These are phyloP conservation scores for Triadica sebifera DNA, from an alignment of 345 rosid genomes.

Conservation along the genomic window DNA sequence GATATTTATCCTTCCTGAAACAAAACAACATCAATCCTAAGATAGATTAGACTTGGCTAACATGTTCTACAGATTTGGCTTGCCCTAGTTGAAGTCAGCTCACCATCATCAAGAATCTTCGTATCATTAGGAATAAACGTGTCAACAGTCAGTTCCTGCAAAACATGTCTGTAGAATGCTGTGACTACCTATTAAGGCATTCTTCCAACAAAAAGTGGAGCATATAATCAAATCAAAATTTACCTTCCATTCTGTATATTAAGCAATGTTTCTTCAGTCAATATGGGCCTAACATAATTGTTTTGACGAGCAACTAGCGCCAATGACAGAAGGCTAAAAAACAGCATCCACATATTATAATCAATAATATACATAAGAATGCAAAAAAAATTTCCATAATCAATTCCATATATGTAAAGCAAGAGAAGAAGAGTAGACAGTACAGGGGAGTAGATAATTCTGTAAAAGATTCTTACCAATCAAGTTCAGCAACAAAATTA, in stretches of 20 bases:
- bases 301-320: constrained; percentile 86
- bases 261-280: constrained; percentile 66
- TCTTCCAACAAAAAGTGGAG: not conserved
- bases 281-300: constrained; percentile 83
- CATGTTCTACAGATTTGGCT: constrained; percentile 13
- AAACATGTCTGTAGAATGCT: constrained; percentile 65
- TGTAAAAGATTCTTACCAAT: constrained; percentile 63
- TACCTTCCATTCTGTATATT: constrained; percentile 90
- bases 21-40: constrained; percentile 20
- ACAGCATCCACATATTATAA: constrained; percentile 13
- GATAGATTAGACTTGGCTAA: not conserved
- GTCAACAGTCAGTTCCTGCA: constrained; percentile 98
- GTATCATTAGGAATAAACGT: constrained; percentile 95
- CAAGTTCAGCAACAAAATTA: constrained; percentile 86
- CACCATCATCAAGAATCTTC: constrained; percentile 60
- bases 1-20: constrained; percentile 70
- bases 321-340: constrained; percentile 68
- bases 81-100: constrained; percentile 17
- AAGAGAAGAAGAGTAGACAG: too few species aligned
- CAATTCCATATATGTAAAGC: not conserved
- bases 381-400: not conserved
- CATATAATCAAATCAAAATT: constrained; percentile 5
- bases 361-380: constrained; percentile 4
- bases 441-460: not conserved
- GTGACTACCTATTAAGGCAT: not conserved